Evolutionary conservation across 2,329 filamentous ascomycete genomes (phyloP).

Genomic region (Pseudocercospora ulei): DNA sequence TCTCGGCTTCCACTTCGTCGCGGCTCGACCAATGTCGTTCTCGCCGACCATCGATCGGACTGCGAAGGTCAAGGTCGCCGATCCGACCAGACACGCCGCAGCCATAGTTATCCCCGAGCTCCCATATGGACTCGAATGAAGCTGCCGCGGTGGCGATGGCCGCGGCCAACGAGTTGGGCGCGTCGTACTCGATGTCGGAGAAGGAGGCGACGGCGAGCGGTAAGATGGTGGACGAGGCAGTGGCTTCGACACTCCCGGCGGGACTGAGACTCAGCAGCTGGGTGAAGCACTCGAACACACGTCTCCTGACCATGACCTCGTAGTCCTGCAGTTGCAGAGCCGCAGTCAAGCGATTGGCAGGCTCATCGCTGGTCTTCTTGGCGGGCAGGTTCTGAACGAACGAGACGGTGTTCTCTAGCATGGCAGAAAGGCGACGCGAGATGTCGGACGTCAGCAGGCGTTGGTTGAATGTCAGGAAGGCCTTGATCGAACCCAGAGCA

Average conservation of each 20-base stretch:
- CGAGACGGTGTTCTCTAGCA: slow-evolving; percentile 87
- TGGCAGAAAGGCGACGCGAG: slow-evolving; percentile 79
- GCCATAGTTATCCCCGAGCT: slow-evolving; percentile 84
- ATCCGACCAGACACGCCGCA: slow-evolving; percentile 87
- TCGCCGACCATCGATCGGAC: slow-evolving; percentile 57
- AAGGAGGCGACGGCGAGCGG: slow-evolving; percentile 85
- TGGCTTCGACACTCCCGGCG: slow-evolving; percentile 69
- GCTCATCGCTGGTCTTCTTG: slow-evolving; percentile 78
- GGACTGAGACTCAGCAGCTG: slow-evolving; percentile 84
- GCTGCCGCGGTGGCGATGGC: slow-evolving; percentile 85
- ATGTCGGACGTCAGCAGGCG: slow-evolving; percentile 86
- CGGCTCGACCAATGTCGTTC: slow-evolving; percentile 38
- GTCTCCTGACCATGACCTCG: slow-evolving; percentile 82
- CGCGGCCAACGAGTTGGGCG: slow-evolving; percentile 72
- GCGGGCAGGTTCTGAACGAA: slow-evolving; percentile 77
- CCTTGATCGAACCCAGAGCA: slow-evolving; percentile 78
- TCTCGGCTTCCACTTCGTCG: slow-evolving; percentile 53
- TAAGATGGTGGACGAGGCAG: slow-evolving; percentile 83
- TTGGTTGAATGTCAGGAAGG: slow-evolving; percentile 88
- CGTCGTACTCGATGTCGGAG: slow-evolving; percentile 82
- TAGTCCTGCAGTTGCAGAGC: slow-evolving; percentile 82
- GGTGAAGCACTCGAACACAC: slow-evolving; percentile 89
- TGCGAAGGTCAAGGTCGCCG: slow-evolving; percentile 60
- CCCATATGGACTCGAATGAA: slow-evolving; percentile 89
- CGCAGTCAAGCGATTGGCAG: slow-evolving; percentile 70